Evolutionary conservation across 257 asterid species (phyloP), one percentile per base, ranked within the genome.

Genomic region (Lantana camara): DNA sequence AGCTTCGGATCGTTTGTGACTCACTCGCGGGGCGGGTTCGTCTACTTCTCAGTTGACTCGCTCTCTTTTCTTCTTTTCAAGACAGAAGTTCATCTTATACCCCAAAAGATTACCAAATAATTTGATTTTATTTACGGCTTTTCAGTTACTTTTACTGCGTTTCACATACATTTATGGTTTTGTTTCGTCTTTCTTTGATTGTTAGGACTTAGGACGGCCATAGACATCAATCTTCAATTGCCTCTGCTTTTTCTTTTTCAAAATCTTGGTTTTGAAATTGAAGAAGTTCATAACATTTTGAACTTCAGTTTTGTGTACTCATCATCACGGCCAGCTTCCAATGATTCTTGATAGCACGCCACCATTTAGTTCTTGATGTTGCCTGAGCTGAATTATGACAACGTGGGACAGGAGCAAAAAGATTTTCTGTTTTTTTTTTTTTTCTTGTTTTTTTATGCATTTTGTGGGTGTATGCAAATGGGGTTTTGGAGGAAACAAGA

Each of bases 1-100:
- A 90, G 97, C 75, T 90, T 87, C 48, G 97, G 97, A 30, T 87
- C 97, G 19, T 90, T 83, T 45, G 96, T 90, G 72, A 85, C 97
- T 11, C 94, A 90, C 73, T 78, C 97, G 7, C 87, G 87, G 0
- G 95, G 95, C 24, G 97, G 96, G 15, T 90, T 90, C 64, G 24
- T 87, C 34, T 90, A 85, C 46, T 90, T 87, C 76, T 87, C 97
- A 1, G 41, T 83, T n/a, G 95, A 87, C 60, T 77, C 96, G 0
- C 67, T 90, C 6, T 90, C 83, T 0, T 85, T 90, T 63, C 94
- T 90, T 23, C 92, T 90, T 17, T 90, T 87, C 95, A 90, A 90
- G 75, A 90, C 97, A 20, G 82, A 87, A 79, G 95, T 90, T 49
- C 95, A 78, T 41, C 67, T 80, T 71, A 71, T 82, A 55, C 22